A percentile compares a stretch with the other conserved stretches of the same genome.
phyloP scores from a whole-genome alignment of 108 stramenopile genomes.

The Cyclotella choctawhatcheeana region DNA sequence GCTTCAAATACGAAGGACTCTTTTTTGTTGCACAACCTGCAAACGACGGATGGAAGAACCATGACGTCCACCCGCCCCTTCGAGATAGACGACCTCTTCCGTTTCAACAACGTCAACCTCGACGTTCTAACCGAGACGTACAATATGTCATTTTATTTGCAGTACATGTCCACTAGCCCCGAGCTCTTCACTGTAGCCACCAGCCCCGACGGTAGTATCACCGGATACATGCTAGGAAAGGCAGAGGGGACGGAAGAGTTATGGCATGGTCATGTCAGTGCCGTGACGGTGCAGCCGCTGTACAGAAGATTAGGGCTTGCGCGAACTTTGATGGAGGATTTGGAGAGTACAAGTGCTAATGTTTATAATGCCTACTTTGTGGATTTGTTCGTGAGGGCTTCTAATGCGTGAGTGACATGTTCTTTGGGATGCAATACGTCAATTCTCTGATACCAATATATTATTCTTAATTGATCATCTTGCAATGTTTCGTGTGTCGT shows the following conservation, averaged over 20 bases:
- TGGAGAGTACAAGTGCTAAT: conserved; percentile 81
- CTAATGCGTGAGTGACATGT: conserved; percentile 81
- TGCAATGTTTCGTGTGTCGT: neutral
- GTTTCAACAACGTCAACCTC: conserved; percentile 98
- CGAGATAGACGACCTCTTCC: conserved; percentile 91
- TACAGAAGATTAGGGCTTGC: conserved; percentile 92
- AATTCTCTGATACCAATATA: no score
- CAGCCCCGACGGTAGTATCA: conserved; percentile 73
- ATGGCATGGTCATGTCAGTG: conserved; percentile 99
- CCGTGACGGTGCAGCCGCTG: conserved; percentile 94
- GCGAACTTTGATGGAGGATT: conserved; percentile 92
- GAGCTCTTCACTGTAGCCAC: conserved; percentile 92
- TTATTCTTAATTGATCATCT: conserved; percentile 6
- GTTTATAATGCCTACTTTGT: conserved; percentile 96
- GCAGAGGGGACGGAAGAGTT: conserved; percentile 91
- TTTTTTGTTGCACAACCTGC: no score
- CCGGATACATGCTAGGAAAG: conserved; percentile 91
- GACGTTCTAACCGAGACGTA: conserved; percentile 96
- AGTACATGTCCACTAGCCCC: conserved; percentile 95
- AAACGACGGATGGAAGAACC: no score
- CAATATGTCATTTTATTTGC: conserved; percentile 89
- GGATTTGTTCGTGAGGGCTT: conserved; percentile 96
- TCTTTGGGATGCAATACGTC: no score
- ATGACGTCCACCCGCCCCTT: conserved; percentile 94
- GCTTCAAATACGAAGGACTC: no score